Percentiles rank a stretch among this genome's conserved stretches.
Evolutionary conservation across 2,329 filamentous ascomycete genomes (phyloP).

Genomic region (Trichocomaceae sp.): DNA sequence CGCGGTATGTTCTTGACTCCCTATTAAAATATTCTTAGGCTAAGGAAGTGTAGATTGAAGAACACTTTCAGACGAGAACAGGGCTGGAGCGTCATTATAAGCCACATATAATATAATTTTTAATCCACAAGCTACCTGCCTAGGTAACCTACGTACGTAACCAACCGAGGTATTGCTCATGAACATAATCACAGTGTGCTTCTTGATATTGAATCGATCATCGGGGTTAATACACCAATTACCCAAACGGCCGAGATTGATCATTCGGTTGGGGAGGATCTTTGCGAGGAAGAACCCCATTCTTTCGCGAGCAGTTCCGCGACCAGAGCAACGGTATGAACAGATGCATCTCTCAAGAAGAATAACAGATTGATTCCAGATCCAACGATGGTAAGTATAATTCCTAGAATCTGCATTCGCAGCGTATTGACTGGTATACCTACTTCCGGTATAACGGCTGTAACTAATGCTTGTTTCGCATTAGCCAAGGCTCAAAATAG

Average conservation of each 20-base stretch:
- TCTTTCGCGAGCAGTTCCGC: constrained; percentile 41
- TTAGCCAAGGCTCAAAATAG: neutral
- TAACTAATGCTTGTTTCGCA: constrained; percentile 4
- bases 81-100: too few species aligned
- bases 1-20: too few species aligned
- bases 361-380: constrained; percentile 45
- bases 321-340: constrained; percentile 40
- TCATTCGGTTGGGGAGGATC: constrained; percentile 31
- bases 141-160: too few species aligned
- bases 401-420: constrained; percentile 40
- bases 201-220: constrained; percentile 42
- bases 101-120: too few species aligned
- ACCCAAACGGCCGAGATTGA: constrained; percentile 15
- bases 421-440: constrained; percentile 25
- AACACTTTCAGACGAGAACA: too few species aligned
- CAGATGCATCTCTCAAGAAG: constrained; percentile 39
- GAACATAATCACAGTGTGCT: constrained; percentile 41
- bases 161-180: constrained; percentile 47
- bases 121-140: too few species aligned
- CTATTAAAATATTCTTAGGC: too few species aligned
- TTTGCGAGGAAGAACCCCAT: constrained; percentile 36
- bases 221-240: constrained; percentile 35
- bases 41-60: too few species aligned
- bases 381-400: constrained; percentile 41
- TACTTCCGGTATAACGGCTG: constrained; percentile 23